Conservation (phyloP, 768 basidiomycete species). For the Tulasnella sp. region DNA sequence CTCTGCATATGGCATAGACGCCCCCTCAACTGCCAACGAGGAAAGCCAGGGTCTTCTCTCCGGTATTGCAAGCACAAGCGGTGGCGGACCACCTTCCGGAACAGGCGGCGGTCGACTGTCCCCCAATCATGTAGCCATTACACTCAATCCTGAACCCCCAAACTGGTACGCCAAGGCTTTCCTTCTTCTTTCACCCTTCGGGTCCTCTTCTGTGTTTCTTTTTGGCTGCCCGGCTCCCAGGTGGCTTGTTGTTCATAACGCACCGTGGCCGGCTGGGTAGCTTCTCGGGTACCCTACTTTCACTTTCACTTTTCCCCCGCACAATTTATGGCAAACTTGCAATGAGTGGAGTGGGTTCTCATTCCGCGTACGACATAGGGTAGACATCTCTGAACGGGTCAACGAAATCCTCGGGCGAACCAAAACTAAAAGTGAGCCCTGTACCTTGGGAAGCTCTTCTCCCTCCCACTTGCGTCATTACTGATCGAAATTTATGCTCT, state of each 20-base stretch:
- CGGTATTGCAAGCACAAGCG: conserved; percentile 18
- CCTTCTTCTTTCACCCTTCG: no score
- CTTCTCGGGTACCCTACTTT: no score
- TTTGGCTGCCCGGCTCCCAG: conserved; percentile 25
- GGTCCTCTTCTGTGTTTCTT: conserved; percentile 19
- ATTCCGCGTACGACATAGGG: conserved; percentile 44
- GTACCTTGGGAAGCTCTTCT: not conserved
- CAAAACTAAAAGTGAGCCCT: conserved; percentile 76
- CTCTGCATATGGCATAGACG: conserved; percentile 37
- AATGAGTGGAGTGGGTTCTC: not conserved
- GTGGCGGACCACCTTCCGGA: conserved; percentile 22
- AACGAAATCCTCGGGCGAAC: conserved; percentile 67
- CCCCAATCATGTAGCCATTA: conserved; percentile 42
- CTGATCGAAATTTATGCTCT: not conserved
- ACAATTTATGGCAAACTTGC: no score
- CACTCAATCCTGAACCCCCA: conserved; percentile 66
- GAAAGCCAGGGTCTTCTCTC: conserved; percentile 62
- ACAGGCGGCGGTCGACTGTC: conserved; percentile 19
- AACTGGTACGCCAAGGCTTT: conserved; percentile 59
- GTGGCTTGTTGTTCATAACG: not conserved
- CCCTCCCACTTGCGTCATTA: not conserved
- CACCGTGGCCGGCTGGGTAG: no score
- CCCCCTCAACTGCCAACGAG: conserved; percentile 39
- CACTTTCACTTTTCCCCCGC: no score
- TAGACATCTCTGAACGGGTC: conserved; percentile 87